Evolutionary conservation across 2,329 filamentous ascomycete species (phyloP).

Genomic region (Phialocephala subalpina): DNA sequence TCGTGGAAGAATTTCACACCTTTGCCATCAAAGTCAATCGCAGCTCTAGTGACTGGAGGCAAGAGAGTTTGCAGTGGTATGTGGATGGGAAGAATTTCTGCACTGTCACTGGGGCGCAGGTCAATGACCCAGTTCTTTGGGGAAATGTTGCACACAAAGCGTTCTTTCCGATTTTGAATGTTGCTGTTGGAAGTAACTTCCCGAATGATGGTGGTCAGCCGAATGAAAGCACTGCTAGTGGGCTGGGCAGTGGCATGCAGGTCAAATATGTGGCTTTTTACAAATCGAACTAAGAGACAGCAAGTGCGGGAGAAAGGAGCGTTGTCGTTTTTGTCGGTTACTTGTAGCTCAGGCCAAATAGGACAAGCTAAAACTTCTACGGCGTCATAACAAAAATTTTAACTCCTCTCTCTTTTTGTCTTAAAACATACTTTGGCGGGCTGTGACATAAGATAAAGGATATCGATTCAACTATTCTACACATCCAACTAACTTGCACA

Average conservation of each 20-base stretch:
- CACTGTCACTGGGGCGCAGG: slow-evolving; percentile 1
- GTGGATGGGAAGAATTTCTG: slow-evolving; percentile 5
- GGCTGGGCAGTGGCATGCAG: neutral
- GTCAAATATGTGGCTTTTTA: slow-evolving; percentile 10
- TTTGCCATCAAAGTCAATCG: slow-evolving; percentile 5
- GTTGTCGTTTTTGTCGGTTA: too few species aligned
- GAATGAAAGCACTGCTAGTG: neutral
- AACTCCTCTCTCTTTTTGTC: too few species aligned
- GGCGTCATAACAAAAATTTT: too few species aligned
- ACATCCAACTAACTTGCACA: too few species aligned
- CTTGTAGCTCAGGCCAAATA: too few species aligned
- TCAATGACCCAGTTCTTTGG: slow-evolving; percentile 3
- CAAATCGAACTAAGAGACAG: neutral
- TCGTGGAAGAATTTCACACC: neutral
- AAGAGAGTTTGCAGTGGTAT: slow-evolving; percentile 8
- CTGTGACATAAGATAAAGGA: too few species aligned
- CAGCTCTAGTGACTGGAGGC: neutral
- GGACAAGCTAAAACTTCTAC: too few species aligned
- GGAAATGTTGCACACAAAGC: slow-evolving; percentile 3
- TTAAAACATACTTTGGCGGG: too few species aligned
- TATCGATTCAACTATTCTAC: too few species aligned
- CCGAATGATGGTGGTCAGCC: slow-evolving; percentile 5
- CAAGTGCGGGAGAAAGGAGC: neutral
- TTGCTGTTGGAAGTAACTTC: neutral
- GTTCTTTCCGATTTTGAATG: slow-evolving; percentile 4